Conservation (phyloP, 1,284 basidiomycete species). For the Phellopilus nigrolimitatus region DNA sequence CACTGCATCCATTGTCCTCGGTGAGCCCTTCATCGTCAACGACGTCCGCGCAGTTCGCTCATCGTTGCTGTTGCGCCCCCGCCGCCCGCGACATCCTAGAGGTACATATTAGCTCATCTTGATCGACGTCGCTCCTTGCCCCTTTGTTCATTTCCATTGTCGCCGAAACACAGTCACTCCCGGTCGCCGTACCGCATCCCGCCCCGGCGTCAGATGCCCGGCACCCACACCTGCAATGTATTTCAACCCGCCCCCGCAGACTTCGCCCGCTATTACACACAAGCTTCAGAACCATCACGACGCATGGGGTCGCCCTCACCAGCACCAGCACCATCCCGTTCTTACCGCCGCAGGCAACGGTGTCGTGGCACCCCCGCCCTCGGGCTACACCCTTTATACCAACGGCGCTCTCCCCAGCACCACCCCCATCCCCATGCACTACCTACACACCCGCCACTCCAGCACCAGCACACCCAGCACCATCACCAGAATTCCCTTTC, state of each 20-base stretch:
- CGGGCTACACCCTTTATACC: constrained; percentile 66
- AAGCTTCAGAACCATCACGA: constrained; percentile 66
- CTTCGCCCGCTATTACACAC: constrained; percentile 71
- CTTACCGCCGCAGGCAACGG: constrained; percentile 51
- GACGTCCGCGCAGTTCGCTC: neutral
- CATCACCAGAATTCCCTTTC: constrained; percentile 73
- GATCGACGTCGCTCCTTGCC: neutral
- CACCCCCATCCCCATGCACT: constrained; percentile 45
- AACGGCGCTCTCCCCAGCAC: constrained; percentile 64
- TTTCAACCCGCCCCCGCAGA: constrained; percentile 60
- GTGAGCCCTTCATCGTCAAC: neutral
- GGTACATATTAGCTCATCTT: neutral
- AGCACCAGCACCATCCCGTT: constrained; percentile 43
- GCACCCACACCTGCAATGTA: constrained; percentile 50
- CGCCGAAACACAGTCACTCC: too few species aligned
- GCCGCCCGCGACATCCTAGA: too few species aligned
- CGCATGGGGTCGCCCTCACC: constrained; percentile 58
- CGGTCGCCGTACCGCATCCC: too few species aligned
- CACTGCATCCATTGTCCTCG: neutral
- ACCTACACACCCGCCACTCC: constrained; percentile 48
- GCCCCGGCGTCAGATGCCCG: constrained; percentile 17
- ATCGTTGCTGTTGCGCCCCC: neutral
- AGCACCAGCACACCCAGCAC: constrained; percentile 57
- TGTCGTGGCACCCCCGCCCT: constrained; percentile 56
- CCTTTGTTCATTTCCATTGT: neutral